phyloP scores from a whole-genome alignment of 768 basidiomycete species.

The Termitomyces eurrhizus region DNA sequence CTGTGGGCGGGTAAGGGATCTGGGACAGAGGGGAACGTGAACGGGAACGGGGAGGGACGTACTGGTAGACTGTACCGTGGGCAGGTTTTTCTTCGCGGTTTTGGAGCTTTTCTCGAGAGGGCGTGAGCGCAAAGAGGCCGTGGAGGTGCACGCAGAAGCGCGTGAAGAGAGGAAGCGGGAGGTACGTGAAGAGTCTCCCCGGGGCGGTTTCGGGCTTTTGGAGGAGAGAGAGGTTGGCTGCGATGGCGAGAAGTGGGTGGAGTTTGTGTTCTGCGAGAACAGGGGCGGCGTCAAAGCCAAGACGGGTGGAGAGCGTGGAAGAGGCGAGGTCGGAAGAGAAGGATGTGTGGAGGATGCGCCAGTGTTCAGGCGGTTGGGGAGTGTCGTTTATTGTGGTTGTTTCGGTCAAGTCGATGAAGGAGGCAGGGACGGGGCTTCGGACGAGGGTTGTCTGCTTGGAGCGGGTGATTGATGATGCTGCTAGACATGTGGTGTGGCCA shows the following conservation, averaged over 20 bases:
- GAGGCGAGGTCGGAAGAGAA: slow-evolving; percentile 24
- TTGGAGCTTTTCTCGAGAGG: slow-evolving; percentile 39
- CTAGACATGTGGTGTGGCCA: slow-evolving; percentile 18
- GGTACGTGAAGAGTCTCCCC: slow-evolving; percentile 45
- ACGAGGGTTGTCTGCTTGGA: neutral
- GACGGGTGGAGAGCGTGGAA: slow-evolving; percentile 20
- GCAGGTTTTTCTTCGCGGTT: slow-evolving; percentile 37
- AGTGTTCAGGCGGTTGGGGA: slow-evolving; percentile 11
- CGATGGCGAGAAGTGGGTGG: slow-evolving; percentile 32
- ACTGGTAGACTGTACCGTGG: slow-evolving; percentile 38
- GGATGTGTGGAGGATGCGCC: slow-evolving; percentile 31
- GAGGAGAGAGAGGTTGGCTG: slow-evolving; percentile 24
- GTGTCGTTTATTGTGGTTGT: neutral
- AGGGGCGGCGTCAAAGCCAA: slow-evolving; percentile 20
- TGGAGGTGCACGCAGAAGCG: slow-evolving; percentile 44
- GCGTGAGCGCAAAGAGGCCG: slow-evolving; percentile 42
- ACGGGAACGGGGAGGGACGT: slow-evolving; percentile 6
- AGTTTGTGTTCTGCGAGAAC: slow-evolving; percentile 38
- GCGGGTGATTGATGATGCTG: slow-evolving; percentile 15
- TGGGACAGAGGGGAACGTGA: neutral
- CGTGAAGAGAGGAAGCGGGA: slow-evolving; percentile 44
- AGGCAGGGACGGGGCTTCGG: neutral
- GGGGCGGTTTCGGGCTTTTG: neutral
- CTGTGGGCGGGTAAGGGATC: slow-evolving; percentile 20
- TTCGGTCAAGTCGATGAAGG: slow-evolving; percentile 16